Percentiles rank a stretch among this genome's conserved stretches.
Evolutionary conservation across 345 rosid species (phyloP).

Genomic region (Adansonia digitata): DNA sequence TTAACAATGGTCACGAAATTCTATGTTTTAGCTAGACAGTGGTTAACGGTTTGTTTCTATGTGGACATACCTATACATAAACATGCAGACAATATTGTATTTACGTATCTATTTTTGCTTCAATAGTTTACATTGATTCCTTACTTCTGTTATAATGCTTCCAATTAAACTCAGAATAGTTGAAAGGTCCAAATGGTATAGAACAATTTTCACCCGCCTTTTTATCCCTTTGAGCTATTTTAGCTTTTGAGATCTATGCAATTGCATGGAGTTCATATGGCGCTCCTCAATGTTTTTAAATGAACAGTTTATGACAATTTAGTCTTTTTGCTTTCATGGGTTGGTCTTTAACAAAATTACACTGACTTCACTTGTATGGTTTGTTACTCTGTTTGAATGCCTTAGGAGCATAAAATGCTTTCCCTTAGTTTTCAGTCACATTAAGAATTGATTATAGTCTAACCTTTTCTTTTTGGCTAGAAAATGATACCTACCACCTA

Average conservation of each 20-base stretch:
- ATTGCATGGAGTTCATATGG: constrained; percentile 3
- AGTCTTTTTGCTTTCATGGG: neutral
- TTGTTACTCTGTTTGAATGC: neutral
- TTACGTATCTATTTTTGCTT: neutral
- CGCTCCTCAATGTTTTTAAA: neutral
- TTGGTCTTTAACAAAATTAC: neutral
- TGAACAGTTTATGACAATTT: neutral
- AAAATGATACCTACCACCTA: constrained; percentile 67
- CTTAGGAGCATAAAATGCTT: neutral
- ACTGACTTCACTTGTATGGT: neutral
- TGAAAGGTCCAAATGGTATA: neutral
- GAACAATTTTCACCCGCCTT: neutral
- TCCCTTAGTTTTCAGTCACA: neutral
- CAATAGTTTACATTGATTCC: neutral
- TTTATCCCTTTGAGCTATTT: constrained; percentile 1
- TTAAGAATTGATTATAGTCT: neutral
- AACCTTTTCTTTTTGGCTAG: constrained; percentile 25
- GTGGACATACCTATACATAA: neutral
- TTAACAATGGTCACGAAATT: neutral
- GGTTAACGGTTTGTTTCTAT: neutral
- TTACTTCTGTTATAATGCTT: neutral
- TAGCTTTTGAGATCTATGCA: neutral
- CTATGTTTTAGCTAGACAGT: neutral
- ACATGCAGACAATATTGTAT: neutral
- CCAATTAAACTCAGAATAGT: neutral